Base-by-base conservation (phyloP, 1,284 basidiomycete genomes). In the Meripilus lineatus region DNA sequence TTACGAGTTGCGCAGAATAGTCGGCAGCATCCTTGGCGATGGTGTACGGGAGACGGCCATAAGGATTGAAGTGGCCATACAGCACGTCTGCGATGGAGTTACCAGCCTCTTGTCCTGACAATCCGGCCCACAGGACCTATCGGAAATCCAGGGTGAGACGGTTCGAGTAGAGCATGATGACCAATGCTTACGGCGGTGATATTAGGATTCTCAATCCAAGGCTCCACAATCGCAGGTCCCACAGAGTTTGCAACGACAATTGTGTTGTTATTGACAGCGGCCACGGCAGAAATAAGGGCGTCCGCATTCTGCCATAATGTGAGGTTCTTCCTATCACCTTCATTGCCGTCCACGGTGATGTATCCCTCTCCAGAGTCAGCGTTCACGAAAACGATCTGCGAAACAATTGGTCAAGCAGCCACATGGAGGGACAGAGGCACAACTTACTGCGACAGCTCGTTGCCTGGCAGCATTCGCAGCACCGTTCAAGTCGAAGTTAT, bases 281-380 rank as follows among this genome's bases (percentile, higher is more conserved):
- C 81, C 14, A 84, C 79, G 5, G 79, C 69, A 3, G 65, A 58
- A 24, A 85, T 71, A 20, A 86, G 71, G 7, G 67, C 61, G 52
- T 91, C 87, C 5, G 89, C 89, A 41, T 77, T 75, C 48, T 83
- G 71, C 89, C 88, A 92, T 0, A 87, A 79, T 0, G 86, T 87
- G 36, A 93, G 63, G 61, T 92, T 90, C 52, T 87, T 86, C 32
- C 86, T 75, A 51, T 93, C 89, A 40, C 86, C 85, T 43, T 73
- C 70, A 51, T 87, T 88, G 5, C 80, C 81, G 51, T 88, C 85
- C 3, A 88, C 81, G 6, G 75, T 81, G 54, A 91, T 84, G 58
- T 88, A 88, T 8, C 62, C 73, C 58, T 91, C 89, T 4, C 88
- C 88, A 17, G 84, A 87, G 59, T 89, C 80, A 1, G 81, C 69